Evolutionary conservation across 129 eudicot genomes (phyloP), one percentile per base, ranked within the genome.

Genomic region (Erigeron canadensis): DNA sequence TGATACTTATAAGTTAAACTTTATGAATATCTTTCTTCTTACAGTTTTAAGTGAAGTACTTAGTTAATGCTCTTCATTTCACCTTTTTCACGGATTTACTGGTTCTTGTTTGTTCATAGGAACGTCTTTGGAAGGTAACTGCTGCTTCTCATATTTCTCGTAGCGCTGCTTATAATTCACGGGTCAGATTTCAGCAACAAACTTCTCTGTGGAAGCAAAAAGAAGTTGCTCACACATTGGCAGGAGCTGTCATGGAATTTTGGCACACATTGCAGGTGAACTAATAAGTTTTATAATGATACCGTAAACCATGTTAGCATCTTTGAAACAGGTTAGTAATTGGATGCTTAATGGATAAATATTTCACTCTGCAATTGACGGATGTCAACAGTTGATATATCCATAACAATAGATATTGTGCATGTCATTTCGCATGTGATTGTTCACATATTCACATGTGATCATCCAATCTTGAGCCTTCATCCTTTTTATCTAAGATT

Each of bases 101-200:
- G 54, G 53, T 61, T 68, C 70, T 43, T 55, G 70, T 55, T 23
- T 65, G 62, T 61, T 40, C 22, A 43, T 47, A 95, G 99, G 99
- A 95, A 80, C 96, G 97, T 40, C 68, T 88, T 68, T 95, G 99
- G 99, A 95, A 95, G 88, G 70, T 75, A 44, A 80, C 85, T 69
- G 87, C 89, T 54, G 89, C 97, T 73, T 86, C 91, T 61, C 91
- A 88, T 86, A 61, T 90, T 72, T 70, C 87, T 44, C 80, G 65
- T 44, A 89, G 71, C 21, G 91, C 74, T 77, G 90, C 91, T 57
- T 80, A 74, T 80, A 57, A 63, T 75, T 86, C 85, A 18, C 79
- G 73, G 53, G 70, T 86, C 63, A 90, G 81, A 77, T 77, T 81
- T 62, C 82, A 77, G 47, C 87, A 82, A 73, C 80, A 81, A 51